Evolutionary conservation across 2,329 filamentous ascomycete genomes (phyloP).

Genomic region (Penicillium sp.): DNA sequence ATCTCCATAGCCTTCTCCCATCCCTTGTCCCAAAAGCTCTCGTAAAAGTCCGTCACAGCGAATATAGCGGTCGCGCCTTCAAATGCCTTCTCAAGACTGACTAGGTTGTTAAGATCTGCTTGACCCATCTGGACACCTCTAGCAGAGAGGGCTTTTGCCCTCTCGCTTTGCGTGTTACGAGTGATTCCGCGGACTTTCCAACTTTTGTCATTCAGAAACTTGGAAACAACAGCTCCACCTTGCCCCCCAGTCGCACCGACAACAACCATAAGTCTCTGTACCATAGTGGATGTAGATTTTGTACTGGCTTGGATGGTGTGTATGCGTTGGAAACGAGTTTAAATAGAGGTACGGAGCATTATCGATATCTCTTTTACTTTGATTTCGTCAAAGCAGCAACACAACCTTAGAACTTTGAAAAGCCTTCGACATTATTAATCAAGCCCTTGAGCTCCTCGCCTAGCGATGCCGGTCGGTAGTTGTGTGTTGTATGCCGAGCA

Average conservation of each 20-base stretch:
- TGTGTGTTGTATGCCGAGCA: too few relatives aligned
- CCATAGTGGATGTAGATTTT: too few relatives aligned
- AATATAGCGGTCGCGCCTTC: slow-evolving; percentile 20
- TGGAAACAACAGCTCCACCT: slow-evolving; percentile 3
- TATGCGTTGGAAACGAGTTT: too few relatives aligned
- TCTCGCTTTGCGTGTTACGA: not conserved
- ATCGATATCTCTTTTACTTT: too few relatives aligned
- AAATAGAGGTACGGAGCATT: too few relatives aligned
- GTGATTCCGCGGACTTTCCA: slow-evolving; percentile 8
- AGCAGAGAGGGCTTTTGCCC: not conserved
- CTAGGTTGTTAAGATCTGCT: slow-evolving; percentile 2
- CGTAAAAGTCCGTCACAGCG: slow-evolving; percentile 46
- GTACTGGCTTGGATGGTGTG: too few relatives aligned
- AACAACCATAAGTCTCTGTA: too few relatives aligned
- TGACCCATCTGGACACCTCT: slow-evolving; percentile 6
- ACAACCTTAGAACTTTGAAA: too few relatives aligned
- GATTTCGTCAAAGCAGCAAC: too few relatives aligned
- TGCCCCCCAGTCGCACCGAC: slow-evolving; percentile 6
- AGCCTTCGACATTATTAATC: too few relatives aligned
- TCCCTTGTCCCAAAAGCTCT: slow-evolving; percentile 29
- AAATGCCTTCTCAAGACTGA: slow-evolving; percentile 6
- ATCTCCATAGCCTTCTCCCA: slow-evolving; percentile 36
- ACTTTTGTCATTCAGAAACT: not conserved
- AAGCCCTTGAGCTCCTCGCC: too few relatives aligned
- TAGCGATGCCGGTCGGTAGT: too few relatives aligned